Percentiles rank a stretch among this genome's conserved stretches.
These are phyloP conservation scores for Pelargonium citronellum DNA, from an alignment of 441 rosid species.

Conservation along the genomic window DNA sequence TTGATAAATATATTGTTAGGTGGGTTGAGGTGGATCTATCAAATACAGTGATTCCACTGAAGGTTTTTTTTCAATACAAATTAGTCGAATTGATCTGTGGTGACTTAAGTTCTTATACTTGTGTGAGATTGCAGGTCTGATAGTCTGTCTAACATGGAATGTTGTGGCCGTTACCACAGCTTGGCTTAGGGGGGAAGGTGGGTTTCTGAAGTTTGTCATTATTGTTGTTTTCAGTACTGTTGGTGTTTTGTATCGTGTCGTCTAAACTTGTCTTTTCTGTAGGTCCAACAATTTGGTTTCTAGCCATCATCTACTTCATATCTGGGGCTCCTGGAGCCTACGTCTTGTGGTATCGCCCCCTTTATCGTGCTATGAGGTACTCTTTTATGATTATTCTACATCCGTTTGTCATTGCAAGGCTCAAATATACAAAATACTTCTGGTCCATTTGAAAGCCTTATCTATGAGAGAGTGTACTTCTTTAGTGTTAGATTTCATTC, in stretches of 20 bases:
- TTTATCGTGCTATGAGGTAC: slow-evolving; percentile 97
- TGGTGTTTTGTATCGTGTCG: slow-evolving; percentile 8
- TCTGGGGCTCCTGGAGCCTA: slow-evolving; percentile 92
- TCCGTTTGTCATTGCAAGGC: background rate
- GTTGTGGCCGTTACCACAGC: slow-evolving; percentile 78
- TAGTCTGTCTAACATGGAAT: slow-evolving; percentile 81
- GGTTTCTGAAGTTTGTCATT: slow-evolving; percentile 10
- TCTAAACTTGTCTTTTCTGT: slow-evolving; percentile 24
- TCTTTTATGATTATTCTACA: slow-evolving; percentile 1
- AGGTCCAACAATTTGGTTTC: slow-evolving; percentile 95
- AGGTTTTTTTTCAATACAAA: background rate
- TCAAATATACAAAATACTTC: background rate
- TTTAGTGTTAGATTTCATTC: too few species aligned
- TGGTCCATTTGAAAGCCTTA: background rate
- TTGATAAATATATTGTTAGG: too few species aligned
- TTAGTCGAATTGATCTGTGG: slow-evolving; percentile 4
- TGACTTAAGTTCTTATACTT: slow-evolving; percentile 13
- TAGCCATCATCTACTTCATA: slow-evolving; percentile 83
- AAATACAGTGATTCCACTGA: background rate
- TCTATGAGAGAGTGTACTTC: background rate
- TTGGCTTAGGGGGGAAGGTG: slow-evolving; percentile 96
- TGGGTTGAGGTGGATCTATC: too few species aligned
- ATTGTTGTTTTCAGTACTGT: slow-evolving; percentile 14
- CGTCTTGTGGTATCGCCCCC: slow-evolving; percentile 89
- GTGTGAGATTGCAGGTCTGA: slow-evolving; percentile 49